Percentiles rank a stretch among this genome's conserved stretches.
Conservation (phyloP, 768 basidiomycete genomes). For the Kondoa malvinella region DNA sequence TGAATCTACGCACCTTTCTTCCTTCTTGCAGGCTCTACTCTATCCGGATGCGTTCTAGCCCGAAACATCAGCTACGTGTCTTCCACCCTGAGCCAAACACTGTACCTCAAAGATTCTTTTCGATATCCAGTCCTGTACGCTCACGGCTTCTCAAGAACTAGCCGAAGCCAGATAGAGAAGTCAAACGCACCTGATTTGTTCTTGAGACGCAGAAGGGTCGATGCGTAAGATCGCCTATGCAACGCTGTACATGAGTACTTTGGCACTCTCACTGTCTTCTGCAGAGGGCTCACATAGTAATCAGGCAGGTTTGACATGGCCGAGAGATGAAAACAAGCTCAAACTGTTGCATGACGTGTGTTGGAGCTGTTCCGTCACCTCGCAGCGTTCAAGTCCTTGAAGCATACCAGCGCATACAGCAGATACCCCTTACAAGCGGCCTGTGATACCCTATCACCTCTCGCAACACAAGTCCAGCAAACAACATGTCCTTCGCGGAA, state of each 20-base stretch:
- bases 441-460: too few relatives aligned
- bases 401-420: neutral
- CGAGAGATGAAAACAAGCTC: neutral
- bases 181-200: neutral
- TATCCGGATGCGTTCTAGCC: conserved; percentile 2
- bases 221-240: neutral
- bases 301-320: neutral
- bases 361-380: neutral
- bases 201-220: neutral
- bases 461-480: too few relatives aligned
- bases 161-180: neutral
- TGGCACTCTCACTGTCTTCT: neutral
- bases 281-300: neutral
- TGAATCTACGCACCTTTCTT: neutral
- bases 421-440: neutral
- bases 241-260: neutral
- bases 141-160: neutral
- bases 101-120: neutral
- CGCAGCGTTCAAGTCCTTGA: neutral
- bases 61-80: neutral
- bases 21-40: neutral
- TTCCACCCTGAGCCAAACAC: neutral
- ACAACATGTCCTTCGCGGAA: too few relatives aligned
- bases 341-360: neutral
- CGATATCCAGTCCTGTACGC: neutral